Evolutionary conservation across 352 stramenopile genomes (phyloP), one percentile per base, ranked within the genome.

Genomic region (Aphanomyces stellatus): DNA sequence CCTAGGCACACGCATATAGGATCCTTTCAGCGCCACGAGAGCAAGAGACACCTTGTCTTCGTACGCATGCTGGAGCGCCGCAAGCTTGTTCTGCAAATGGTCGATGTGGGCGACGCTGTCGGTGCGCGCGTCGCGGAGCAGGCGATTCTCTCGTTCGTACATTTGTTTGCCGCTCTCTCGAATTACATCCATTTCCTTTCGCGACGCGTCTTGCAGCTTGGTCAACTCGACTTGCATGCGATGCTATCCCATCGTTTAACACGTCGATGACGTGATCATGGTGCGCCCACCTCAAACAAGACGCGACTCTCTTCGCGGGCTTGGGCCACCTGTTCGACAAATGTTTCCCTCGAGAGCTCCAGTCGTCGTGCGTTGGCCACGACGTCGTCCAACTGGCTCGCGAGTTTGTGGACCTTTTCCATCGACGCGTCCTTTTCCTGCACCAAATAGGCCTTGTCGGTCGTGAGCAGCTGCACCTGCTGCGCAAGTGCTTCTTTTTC

Each of bases 71-170:
- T 66, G 59, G 30, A 66, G 17, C 17, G 27, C 40, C 7, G 41
- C 42, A 30, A 90, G 60, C n/a, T 75, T 70, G 8, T 71, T 69
- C 63, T 89, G 76, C 8, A 87, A 62, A 59, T 81, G 65, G 30
- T 90, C 78, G 2, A 81, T 71, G 22, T 88, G 82, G 49, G 85
- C 84, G 8, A 90, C 51, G 4, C 81, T 74, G 22, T 88, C 77
- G 28, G 87, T 75, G 0, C 82, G 77, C 3, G 76, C 77, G 30
- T 90, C 79, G 53, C 82, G 85, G 27, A 90, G 72, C 35, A 90
- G 34, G 7, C 81, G 74, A 61, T 91, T 92, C 57, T 92, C 84
- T 4, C 81, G 79, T 51, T 92, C 83, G 55, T 87, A 89, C 8
- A 88, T 76, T 35, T 79, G 61, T 49, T 90, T 82, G 7, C 76